Evolutionary conservation across 768 basidiomycete species (phyloP).

Genomic region (Kwoniella europaea): DNA sequence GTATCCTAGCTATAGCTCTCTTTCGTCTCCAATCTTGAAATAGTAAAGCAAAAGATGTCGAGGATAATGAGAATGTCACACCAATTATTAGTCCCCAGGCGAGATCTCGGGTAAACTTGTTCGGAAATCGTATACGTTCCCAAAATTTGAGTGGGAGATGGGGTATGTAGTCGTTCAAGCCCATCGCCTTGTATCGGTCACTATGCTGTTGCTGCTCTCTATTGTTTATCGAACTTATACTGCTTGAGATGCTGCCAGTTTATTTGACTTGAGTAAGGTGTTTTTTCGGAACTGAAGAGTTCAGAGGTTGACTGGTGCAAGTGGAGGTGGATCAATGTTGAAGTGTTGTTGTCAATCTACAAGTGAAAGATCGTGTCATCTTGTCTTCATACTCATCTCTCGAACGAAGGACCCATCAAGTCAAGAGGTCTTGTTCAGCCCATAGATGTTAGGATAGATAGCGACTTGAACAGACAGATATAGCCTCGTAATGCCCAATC

Average conservation of each 20-base stretch:
- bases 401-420: not conserved
- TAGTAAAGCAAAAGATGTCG: constrained; percentile 68
- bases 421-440: not conserved
- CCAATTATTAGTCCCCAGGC: constrained; percentile 70
- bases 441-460: not conserved
- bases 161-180: constrained; percentile 16
- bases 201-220: no score
- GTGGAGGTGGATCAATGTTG: constrained; percentile 13
- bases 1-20: constrained; percentile 39
- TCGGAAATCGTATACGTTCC: constrained; percentile 34
- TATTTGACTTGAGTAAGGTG: no score
- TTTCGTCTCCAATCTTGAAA: constrained; percentile 63
- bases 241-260: no score
- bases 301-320: not conserved
- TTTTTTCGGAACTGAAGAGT: no score
- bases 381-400: not conserved
- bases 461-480: no score
- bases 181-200: constrained; percentile 1
- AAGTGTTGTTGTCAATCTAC: not conserved
- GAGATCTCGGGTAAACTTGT: constrained; percentile 48
- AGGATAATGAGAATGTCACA: constrained; percentile 74
- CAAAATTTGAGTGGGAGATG: constrained; percentile 21
- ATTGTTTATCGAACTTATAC: no score
- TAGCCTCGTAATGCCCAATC: not conserved
- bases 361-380: constrained; percentile 7